phyloP scores from a whole-genome alignment of 208 protist species.

The Wallacemonas rigidus region DNA sequence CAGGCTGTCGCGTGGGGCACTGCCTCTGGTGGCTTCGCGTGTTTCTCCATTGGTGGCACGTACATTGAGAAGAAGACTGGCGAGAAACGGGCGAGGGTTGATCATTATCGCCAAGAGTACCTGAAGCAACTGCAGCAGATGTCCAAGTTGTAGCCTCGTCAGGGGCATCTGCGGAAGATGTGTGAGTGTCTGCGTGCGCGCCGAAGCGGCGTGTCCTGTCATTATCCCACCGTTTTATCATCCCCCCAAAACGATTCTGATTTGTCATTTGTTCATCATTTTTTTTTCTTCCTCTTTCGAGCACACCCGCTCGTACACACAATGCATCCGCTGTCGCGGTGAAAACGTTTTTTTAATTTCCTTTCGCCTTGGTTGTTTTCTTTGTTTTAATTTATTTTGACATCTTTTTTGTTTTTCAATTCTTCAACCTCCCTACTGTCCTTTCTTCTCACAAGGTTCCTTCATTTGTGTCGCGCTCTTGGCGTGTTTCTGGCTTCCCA shows the following conservation, averaged over 20 bases:
- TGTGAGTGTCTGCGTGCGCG: too few species aligned
- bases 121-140: conserved; percentile 18
- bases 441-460: neutral
- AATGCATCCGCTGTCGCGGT: neutral
- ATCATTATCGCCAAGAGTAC: conserved; percentile 26
- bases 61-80: conserved; percentile 34
- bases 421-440: neutral
- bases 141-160: conserved; percentile 4
- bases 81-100: conserved; percentile 28
- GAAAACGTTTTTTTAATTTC: conserved; percentile 16
- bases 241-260: conserved; percentile 9
- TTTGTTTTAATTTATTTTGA: conserved; percentile 13
- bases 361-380: neutral
- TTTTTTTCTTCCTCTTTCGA: conserved; percentile 6
- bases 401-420: conserved; percentile 3
- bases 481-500: too few species aligned
- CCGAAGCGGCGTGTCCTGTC: neutral
- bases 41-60: conserved; percentile 29
- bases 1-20: conserved; percentile 26
- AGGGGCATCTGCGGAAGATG: too few species aligned
- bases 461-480: too few species aligned
- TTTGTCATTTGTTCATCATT: conserved; percentile 14
- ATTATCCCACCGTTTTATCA: neutral
- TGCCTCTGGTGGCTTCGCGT: conserved; percentile 28
- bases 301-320: neutral